Evolutionary conservation across 2,329 filamentous ascomycete genomes (phyloP).

Genomic region (Phaeosphaeriaceae sp.): DNA sequence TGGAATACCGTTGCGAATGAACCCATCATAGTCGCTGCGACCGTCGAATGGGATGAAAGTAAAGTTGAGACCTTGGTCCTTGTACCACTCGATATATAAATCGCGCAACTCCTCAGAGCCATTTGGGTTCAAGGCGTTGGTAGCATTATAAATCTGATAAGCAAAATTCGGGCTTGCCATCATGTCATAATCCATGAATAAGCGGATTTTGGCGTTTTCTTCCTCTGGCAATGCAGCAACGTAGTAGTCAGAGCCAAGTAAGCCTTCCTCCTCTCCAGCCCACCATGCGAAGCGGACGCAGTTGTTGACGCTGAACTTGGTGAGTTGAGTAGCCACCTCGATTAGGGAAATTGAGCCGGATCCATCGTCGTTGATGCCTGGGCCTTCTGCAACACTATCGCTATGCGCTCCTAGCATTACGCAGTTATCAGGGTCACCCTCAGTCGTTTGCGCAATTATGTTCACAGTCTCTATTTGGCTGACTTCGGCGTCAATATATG

Average conservation of each 20-base stretch:
- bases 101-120: slow-evolving; percentile 47
- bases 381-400: slow-evolving; percentile 50
- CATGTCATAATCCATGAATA: slow-evolving; percentile 55
- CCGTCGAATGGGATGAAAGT: slow-evolving; percentile 50
- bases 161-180: slow-evolving; percentile 50
- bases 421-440: slow-evolving; percentile 48
- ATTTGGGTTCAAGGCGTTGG: slow-evolving; percentile 43
- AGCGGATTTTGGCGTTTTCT: slow-evolving; percentile 49
- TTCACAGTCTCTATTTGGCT: slow-evolving; percentile 58
- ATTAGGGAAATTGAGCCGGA: slow-evolving; percentile 48
- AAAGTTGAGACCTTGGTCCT: slow-evolving; percentile 44
- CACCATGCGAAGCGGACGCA: slow-evolving; percentile 52
- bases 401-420: slow-evolving; percentile 52
- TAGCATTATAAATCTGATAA: slow-evolving; percentile 50
- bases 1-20: slow-evolving; percentile 50
- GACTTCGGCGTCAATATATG: slow-evolving; percentile 57
- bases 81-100: slow-evolving; percentile 49
- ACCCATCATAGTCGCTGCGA: slow-evolving; percentile 51
- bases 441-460: slow-evolving; percentile 49
- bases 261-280: slow-evolving; percentile 50
- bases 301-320: slow-evolving; percentile 48
- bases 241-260: slow-evolving; percentile 50
- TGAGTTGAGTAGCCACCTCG: slow-evolving; percentile 46
- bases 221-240: slow-evolving; percentile 39
- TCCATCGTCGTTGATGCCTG: slow-evolving; percentile 53